phyloP scores from a whole-genome alignment of 1,139 yeast species.

The Yamadazyma epiphylla region DNA sequence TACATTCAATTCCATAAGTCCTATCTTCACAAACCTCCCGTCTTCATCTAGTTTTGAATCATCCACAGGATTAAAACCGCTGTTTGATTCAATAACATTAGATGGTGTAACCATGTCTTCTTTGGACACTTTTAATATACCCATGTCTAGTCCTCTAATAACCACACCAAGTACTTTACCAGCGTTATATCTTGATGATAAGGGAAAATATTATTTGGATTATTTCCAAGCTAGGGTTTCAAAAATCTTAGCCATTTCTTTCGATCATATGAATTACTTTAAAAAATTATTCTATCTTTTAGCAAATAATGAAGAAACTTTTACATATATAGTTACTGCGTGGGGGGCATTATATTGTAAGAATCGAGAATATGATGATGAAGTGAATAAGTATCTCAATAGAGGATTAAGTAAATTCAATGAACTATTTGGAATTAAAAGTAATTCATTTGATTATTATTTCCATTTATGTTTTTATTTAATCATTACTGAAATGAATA shows the following conservation, averaged over 20 bases:
- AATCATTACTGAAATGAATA: constrained; percentile 18
- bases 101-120: background rate
- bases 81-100: no score
- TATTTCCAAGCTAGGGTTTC: constrained; percentile 17
- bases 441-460: constrained; percentile 13
- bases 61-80: background rate
- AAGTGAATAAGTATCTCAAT: constrained; percentile 2
- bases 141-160: background rate
- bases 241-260: constrained; percentile 18
- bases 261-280: constrained; percentile 38
- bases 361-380: constrained; percentile 8
- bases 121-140: background rate
- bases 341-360: constrained; percentile 32
- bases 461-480: constrained; percentile 18
- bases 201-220: constrained; percentile 14
- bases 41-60: background rate
- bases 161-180: constrained; percentile 5
- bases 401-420: constrained; percentile 1
- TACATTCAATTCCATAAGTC: background rate
- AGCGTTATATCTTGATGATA: constrained; percentile 11
- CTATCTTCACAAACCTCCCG: background rate
- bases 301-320: constrained; percentile 36
- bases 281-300: constrained; percentile 36
- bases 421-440: constrained; percentile 1
- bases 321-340: constrained; percentile 40